Percentiles rank a stretch among this genome's conserved stretches.
phyloP scores from a whole-genome alignment of 331 rosid species.

The Pyrus hybrid region DNA sequence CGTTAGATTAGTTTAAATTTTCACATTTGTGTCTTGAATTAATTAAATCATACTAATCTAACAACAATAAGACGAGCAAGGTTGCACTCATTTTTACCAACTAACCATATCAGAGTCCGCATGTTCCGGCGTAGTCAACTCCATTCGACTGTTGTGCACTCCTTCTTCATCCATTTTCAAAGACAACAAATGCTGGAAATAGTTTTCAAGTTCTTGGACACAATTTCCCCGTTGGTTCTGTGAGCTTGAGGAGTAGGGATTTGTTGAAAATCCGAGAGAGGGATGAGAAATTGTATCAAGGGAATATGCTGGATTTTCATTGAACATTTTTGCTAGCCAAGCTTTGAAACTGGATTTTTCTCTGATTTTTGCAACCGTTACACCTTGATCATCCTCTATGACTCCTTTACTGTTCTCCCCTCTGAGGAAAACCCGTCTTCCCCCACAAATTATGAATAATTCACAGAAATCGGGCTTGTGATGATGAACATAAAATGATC shows the following conservation, averaged over 20 bases:
- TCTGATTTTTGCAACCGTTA: constrained; percentile 42
- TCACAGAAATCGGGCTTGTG: constrained; percentile 70
- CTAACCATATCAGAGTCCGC: constrained; percentile 40
- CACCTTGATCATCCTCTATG: constrained; percentile 77
- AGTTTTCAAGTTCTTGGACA: constrained; percentile 57
- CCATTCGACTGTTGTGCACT: constrained; percentile 28
- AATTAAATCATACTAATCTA: no score
- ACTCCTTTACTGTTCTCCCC: constrained; percentile 50
- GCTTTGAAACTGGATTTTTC: constrained; percentile 47
- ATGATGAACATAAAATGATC: constrained; percentile 54
- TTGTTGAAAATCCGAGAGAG: constrained; percentile 29
- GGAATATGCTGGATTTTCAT: constrained; percentile 32
- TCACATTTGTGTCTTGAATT: no score
- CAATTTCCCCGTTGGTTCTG: constrained; percentile 51
- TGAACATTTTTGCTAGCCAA: constrained; percentile 69
- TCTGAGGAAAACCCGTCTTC: constrained; percentile 60
- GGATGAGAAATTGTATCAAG: background rate
- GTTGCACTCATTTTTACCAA: no score
- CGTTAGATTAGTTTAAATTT: no score
- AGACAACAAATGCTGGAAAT: constrained; percentile 43
- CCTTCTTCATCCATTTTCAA: constrained; percentile 39
- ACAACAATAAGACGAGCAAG: no score
- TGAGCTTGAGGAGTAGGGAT: constrained; percentile 26
- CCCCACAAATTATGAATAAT: constrained; percentile 59
- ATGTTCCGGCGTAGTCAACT: constrained; percentile 25